These are phyloP conservation scores for Thermomucor indicae-seudaticae DNA, from an alignment of 371 early-diverging fungal species.

Conservation along the genomic window DNA sequence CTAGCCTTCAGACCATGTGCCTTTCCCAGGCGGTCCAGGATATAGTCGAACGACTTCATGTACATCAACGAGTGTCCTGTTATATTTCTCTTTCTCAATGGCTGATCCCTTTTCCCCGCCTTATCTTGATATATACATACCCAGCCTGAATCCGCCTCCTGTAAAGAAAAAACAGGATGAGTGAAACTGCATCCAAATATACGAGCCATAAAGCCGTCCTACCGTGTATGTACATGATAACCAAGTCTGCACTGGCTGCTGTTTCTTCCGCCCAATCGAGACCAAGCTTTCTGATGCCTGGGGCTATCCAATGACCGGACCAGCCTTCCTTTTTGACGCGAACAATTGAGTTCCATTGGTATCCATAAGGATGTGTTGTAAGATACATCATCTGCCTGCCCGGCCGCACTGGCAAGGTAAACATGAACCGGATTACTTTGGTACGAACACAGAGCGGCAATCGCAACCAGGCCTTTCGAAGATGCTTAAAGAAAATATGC, in stretches of 20 bases:
- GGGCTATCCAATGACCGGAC: conserved; percentile 18
- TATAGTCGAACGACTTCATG: conserved; percentile 19
- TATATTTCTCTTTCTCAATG: background rate
- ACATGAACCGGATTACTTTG: background rate
- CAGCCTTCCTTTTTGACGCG: conserved; percentile 2
- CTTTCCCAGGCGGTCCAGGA: conserved; percentile 18
- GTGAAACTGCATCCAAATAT: background rate
- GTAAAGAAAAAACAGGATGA: background rate
- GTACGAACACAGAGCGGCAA: conserved; percentile 6
- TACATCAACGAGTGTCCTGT: conserved; percentile 24
- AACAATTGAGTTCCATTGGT: conserved; percentile 13
- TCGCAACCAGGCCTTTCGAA: background rate
- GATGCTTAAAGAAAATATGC: conserved; percentile 3
- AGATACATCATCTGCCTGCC: background rate
- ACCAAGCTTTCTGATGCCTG: conserved; percentile 1
- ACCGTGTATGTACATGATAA: conserved; percentile 34
- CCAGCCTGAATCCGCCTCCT: conserved; percentile 31
- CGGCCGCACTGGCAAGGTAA: background rate
- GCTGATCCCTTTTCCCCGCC: background rate
- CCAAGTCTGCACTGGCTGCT: conserved; percentile 14
- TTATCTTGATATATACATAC: conserved; percentile 3
- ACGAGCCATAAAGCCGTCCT: background rate
- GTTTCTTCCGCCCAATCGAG: conserved; percentile 11
- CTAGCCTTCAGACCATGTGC: conserved; percentile 15
- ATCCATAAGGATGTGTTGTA: conserved; percentile 5